Evolutionary conservation across 805 yeast genomes (phyloP), one percentile per base, ranked within the genome.

Genomic region (Barnettozyma wickerhamii): DNA sequence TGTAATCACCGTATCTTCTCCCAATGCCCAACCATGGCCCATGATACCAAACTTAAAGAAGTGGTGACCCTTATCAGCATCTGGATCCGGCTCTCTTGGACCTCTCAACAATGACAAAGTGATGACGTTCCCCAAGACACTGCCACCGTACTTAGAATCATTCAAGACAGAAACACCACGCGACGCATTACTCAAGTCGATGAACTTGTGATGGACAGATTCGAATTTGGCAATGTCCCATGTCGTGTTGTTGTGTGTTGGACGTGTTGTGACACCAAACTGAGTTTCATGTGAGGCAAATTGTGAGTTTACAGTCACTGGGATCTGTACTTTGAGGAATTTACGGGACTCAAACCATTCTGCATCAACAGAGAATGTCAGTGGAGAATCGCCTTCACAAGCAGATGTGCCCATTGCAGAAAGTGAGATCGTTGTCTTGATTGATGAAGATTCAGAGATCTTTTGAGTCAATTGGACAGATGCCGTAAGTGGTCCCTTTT

Each of bases 141-240:
- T 74, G 51, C 88, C 95, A 7, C 99, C 99, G 58, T 88, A 91
- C 62, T 91, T 91, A 57, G 81, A 75, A 63, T 88, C 81, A 60
- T 90, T 91, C 54, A 91, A 59, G 14, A 91, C 65, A 0, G 95
- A 73, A 10, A 89, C 95, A 57, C 99, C 99, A 56, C 87, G 90
- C 46, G 75, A 77, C 60, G 69, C 77, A 55, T 88, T 98, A 19
- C 95, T 84, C 53, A 85, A 79, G 59, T 91, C 99, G 52, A 95
- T 91, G 65, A 87, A 91, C 57, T 86, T 86, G 62, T 93, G 99
- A 55, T 84, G 88, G 56, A 96, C 86, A 10, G 89, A 96, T 64
- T 91, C 99, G 62, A 91, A 91, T 60, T 89, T 90, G 43, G 98
- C 98, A 26, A 84, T 83, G 56, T 91, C 99, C 98, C 98, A 91